These are phyloP conservation scores for Penicillium manginii DNA, from an alignment of 495 filamentous ascomycete genomes.

Conservation along the genomic window DNA sequence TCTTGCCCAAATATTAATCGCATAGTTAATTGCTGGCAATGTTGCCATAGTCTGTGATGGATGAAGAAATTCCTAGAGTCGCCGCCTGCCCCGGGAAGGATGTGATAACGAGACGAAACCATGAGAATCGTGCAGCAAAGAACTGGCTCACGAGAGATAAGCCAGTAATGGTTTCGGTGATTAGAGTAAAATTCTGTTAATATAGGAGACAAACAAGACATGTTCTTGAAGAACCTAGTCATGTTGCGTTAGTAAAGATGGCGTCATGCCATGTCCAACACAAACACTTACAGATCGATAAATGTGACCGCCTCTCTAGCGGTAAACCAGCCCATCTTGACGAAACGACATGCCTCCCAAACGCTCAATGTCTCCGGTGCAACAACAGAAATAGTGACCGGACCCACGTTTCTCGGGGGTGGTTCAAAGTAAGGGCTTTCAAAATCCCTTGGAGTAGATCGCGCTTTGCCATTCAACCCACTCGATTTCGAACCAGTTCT, in stretches of 20 bases:
- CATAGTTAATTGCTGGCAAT: conserved; percentile 56
- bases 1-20: conserved; percentile 57
- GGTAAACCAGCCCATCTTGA: conserved; percentile 58
- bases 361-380: conserved; percentile 41
- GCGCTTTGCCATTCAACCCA: conserved; percentile 14
- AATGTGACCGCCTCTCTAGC: conserved; percentile 54
- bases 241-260: background rate
- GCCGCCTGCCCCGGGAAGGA: conserved; percentile 55
- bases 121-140: conserved; percentile 56
- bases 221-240: conserved; percentile 61
- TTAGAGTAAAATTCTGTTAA: conserved; percentile 54
- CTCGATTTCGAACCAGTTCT: conserved; percentile 15
- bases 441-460: conserved; percentile 17
- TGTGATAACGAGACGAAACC: conserved; percentile 57
- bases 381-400: conserved; percentile 36
- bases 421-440: conserved; percentile 29
- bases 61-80: conserved; percentile 59
- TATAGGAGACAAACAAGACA: conserved; percentile 56
- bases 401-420: conserved; percentile 24
- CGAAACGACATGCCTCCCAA: conserved; percentile 56
- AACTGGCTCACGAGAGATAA: conserved; percentile 53
- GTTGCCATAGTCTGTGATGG: conserved; percentile 57
- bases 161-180: conserved; percentile 46
- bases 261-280: background rate
- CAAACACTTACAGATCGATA: conserved; percentile 54